These are phyloP conservation scores for Pleurotus eryngii DNA, from an alignment of 768 basidiomycete species.

Conservation along the genomic window DNA sequence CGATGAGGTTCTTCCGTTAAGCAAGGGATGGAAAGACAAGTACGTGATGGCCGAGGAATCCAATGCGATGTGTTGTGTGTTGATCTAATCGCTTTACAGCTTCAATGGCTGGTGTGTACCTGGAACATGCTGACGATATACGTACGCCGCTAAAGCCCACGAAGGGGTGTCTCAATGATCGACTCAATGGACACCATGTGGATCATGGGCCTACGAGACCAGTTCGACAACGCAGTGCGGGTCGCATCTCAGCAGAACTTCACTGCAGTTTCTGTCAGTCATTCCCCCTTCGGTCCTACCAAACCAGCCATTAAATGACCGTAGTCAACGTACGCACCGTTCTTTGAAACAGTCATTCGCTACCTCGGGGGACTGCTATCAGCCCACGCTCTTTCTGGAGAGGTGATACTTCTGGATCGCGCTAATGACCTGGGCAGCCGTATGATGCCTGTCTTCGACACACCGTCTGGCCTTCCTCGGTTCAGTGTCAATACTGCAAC, in stretches of 20 bases:
- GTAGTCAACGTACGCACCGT: slow-evolving; percentile 40
- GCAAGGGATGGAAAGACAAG: slow-evolving; percentile 15
- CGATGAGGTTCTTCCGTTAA: slow-evolving; percentile 63
- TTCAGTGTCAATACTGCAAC: slow-evolving; percentile 65
- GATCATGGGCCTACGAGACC: slow-evolving; percentile 70
- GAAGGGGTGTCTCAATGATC: slow-evolving; percentile 57
- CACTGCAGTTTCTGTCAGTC: slow-evolving; percentile 25
- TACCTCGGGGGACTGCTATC: slow-evolving; percentile 87
- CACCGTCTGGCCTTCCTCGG: slow-evolving; percentile 65
- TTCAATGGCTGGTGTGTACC: slow-evolving; percentile 64
- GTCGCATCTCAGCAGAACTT: slow-evolving; percentile 48
- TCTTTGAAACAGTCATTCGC: slow-evolving; percentile 86
- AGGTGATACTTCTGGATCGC: slow-evolving; percentile 57
- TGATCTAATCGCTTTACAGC: slow-evolving; percentile 28
- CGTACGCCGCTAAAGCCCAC: background rate
- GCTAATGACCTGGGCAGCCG: slow-evolving; percentile 78
- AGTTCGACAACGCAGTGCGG: slow-evolving; percentile 63
- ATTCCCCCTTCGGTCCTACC: background rate
- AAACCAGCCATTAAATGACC: background rate
- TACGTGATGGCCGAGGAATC: no score
- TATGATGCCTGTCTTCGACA: slow-evolving; percentile 71
- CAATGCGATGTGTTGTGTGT: no score
- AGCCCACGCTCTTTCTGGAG: slow-evolving; percentile 72
- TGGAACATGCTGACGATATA: background rate
- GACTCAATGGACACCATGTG: slow-evolving; percentile 87